Evolutionary conservation across 176 grass and related monocot genomes (phyloP), one percentile per base, ranked within the genome.

Genomic region (Oryza longistaminata): DNA sequence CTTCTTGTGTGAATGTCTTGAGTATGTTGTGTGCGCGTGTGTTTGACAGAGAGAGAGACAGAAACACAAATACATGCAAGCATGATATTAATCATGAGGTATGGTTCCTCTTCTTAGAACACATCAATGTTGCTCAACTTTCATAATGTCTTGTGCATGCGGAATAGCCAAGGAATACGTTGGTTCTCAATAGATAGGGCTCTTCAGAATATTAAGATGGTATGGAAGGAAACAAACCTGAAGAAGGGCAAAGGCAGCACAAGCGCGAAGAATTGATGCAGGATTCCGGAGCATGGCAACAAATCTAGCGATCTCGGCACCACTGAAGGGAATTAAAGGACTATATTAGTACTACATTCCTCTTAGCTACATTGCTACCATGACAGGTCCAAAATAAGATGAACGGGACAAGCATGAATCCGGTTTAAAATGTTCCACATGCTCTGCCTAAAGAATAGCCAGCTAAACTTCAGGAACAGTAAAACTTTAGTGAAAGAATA

Each of bases 241-340:
- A 81, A 99, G 89, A 89, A 99, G 97, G 70, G 97, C 97, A 92
- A 99, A 99, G 73, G 97, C 97, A 82, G 97, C 97, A 88, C 97
- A 99, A 64, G 91, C 88, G 85, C 97, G 92, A 83, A 99, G 97
- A 84, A 96, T 85, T 19, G 84, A 83, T 11, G 88, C 94, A 78
- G 86, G 88, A 75, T 96, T 99, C 53, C 97, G 90, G 87, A 99
- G 86, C 97, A 99, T 99, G 55, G 90, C 52, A 64, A 99, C 90
- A 88, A 94, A 99, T 89, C 97, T 92, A 85, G 92, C 93, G 31
- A 99, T 92, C 88, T 99, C 97, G 58, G 93, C 90, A 58, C 90
- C 72, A 89, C 97, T 99, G 88, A 6, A 82, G 64, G 46, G 60
- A 81, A 90, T 69, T 73, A 52, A 76, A 74, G 29, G 71, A 84